Percentiles rank a stretch among this genome's conserved stretches.
phyloP scores from a whole-genome alignment of 768 basidiomycete species.

The Mycena amicta region DNA sequence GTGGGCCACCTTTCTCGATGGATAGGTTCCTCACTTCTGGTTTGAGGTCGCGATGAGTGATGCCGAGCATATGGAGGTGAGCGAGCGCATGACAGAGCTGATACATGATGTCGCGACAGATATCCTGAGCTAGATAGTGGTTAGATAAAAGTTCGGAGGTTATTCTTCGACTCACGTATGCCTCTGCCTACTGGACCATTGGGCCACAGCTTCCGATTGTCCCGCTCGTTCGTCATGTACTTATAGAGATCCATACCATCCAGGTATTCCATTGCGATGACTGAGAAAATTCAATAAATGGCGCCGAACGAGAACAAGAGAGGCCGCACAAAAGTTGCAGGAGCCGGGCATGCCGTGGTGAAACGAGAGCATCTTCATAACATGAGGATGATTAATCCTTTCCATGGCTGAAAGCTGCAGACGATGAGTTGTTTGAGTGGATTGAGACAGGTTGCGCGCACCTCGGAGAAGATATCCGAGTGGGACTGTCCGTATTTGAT shows the following conservation, averaged over 20 bases:
- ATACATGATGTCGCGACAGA: conserved; percentile 18
- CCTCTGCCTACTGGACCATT: neutral
- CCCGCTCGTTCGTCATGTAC: conserved; percentile 2
- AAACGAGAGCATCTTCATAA: conserved; percentile 2
- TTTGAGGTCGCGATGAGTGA: conserved; percentile 22
- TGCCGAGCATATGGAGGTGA: conserved; percentile 8
- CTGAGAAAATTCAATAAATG: neutral
- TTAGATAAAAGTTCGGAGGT: neutral
- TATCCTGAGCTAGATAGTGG: conserved; percentile 7
- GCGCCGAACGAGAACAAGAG: neutral
- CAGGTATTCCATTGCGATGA: conserved; percentile 16
- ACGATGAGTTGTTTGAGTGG: no score
- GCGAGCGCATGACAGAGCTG: conserved; percentile 21
- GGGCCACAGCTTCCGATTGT: neutral
- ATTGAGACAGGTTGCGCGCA: no score
- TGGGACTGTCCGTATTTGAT: conserved; percentile 4
- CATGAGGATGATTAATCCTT: conserved; percentile 16
- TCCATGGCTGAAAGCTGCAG: no score
- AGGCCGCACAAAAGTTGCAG: conserved; percentile 4
- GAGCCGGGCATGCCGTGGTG: neutral
- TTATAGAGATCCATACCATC: conserved; percentile 3
- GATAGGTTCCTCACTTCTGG: conserved; percentile 12
- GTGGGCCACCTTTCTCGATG: no score
- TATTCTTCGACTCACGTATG: conserved; percentile 8
- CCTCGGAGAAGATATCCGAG: conserved; percentile 6